Conservation (phyloP, 495 filamentous ascomycete species). For the Copromyces sp. region DNA sequence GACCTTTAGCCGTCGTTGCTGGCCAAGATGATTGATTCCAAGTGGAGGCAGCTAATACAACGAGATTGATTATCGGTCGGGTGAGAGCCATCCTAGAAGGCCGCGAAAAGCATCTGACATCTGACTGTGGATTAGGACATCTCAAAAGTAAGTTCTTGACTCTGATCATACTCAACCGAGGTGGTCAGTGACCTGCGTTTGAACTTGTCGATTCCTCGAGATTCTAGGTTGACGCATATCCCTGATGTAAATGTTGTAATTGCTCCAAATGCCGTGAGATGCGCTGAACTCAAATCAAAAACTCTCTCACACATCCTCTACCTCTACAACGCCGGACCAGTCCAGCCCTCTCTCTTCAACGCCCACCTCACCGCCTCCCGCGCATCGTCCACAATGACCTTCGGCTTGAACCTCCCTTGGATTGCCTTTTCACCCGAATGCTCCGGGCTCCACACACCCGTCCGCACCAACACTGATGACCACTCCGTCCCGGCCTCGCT, state of each 20-base stretch:
- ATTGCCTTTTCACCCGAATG: constrained; percentile 22
- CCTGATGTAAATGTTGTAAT: not conserved
- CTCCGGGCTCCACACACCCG: constrained; percentile 62
- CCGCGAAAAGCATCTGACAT: not conserved
- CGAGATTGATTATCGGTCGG: too few species aligned
- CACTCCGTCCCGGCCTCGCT: constrained; percentile 61
- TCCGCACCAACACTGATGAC: constrained; percentile 72
- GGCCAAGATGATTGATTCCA: too few species aligned
- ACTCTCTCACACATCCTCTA: not conserved
- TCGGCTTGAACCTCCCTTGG: constrained; percentile 32
- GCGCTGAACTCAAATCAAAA: not conserved
- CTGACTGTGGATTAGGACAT: not conserved
- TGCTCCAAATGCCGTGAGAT: not conserved
- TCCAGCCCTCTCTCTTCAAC: constrained; percentile 30
- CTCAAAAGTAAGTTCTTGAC: not conserved
- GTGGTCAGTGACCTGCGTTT: not conserved
- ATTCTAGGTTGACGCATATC: not conserved
- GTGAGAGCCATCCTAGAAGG: too few species aligned
- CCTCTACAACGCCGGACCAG: not conserved
- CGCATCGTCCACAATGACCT: constrained; percentile 54
- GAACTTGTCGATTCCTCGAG: not conserved
- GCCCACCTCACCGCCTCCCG: constrained; percentile 33
- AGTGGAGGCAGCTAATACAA: too few species aligned
- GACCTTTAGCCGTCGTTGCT: too few species aligned
- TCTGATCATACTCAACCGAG: not conserved